Base-by-base conservation (phyloP, 768 basidiomycete genomes). In the Auriscalpium microsporum region DNA sequence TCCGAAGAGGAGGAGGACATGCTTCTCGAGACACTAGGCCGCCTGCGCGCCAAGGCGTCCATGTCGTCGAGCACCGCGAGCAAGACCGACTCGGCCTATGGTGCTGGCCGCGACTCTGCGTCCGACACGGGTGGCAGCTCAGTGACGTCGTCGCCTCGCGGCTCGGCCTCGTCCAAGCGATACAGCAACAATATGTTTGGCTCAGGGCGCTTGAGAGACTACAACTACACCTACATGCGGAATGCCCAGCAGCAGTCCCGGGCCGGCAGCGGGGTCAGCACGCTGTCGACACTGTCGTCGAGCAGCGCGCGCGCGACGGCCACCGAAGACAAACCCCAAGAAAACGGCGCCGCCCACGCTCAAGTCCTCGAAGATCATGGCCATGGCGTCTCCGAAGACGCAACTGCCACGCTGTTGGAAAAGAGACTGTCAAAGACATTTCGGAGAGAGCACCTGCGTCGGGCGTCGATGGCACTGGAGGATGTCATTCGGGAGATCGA, bases 171-270 rank as follows among this genome's bases (percentile, higher is more conserved):
- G 42, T 71, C 74, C 54, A 86, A 87, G 70, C 80, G 90, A 47
- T 87, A 87, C 68, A 90, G 88, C 73, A 91, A 91, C 68, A 91
- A 91, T 64, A 73, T 93, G 50, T 92, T 91, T 59, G 84, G 87
- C 48, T 91, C 90, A 16, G 83, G 84, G n/a, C 79, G 83, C 54
- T 76, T 90, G 62, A 77, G 84, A 54, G 90, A 92, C 67, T 82
- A 89, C 65, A 73, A 75, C 10, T 87, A 90, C 67, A 67, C 87
- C 63, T 81, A 83, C 56, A 79, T 75, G 64, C 74, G 78, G 50
- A 64, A 73, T 19, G 76, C 75, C 16, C 57, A 69, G 58, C 74
- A 71, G 63, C 37, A 54, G 33, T 28, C 14, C 6, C 72, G 71
- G 57, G 78, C 73, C 67, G 72, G 54, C 70, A 73, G 65, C 50